These are phyloP conservation scores for Chlorencoelia australis DNA, from an alignment of 2,329 filamentous ascomycete genomes.

Conservation along the genomic window DNA sequence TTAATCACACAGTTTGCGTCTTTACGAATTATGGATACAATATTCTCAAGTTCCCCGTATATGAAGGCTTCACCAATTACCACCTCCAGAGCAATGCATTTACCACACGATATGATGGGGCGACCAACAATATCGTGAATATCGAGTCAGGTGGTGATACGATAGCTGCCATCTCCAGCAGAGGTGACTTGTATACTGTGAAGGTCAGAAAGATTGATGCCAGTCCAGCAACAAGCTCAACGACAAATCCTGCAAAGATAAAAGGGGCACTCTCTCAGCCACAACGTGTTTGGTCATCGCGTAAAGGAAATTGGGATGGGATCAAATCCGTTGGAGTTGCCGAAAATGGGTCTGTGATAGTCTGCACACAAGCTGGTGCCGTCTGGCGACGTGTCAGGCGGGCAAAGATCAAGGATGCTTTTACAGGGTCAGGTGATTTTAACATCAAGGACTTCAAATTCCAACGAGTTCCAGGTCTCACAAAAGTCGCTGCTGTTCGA, in stretches of 20 bases:
- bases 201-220: conserved; percentile 60
- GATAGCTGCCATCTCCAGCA: conserved; percentile 75
- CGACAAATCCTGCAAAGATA: conserved; percentile 87
- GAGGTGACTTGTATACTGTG: conserved; percentile 82
- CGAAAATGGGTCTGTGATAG: conserved; percentile 87
- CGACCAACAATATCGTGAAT: conserved; percentile 59
- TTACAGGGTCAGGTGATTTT: conserved; percentile 38
- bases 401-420: conserved; percentile 63
- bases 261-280: conserved; percentile 70
- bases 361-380: conserved; percentile 84
- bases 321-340: conserved; percentile 80
- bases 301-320: conserved; percentile 57
- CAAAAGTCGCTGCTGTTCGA: conserved; percentile 71
- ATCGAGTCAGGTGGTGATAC: conserved; percentile 83
- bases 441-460: conserved; percentile 92
- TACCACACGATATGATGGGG: conserved; percentile 53
- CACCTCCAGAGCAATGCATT: conserved; percentile 57
- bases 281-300: conserved; percentile 78
- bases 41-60: conserved; percentile 71
- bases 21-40: conserved; percentile 95
- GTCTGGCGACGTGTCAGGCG: conserved; percentile 86
- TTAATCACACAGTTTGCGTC: conserved; percentile 82
- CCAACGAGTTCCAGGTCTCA: conserved; percentile 78
- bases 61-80: conserved; percentile 59
- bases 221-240: conserved; percentile 52